Evolutionary conservation across 768 basidiomycete genomes (phyloP), one percentile per base, ranked within the genome.

Genomic region (Daedaleopsis nitida): DNA sequence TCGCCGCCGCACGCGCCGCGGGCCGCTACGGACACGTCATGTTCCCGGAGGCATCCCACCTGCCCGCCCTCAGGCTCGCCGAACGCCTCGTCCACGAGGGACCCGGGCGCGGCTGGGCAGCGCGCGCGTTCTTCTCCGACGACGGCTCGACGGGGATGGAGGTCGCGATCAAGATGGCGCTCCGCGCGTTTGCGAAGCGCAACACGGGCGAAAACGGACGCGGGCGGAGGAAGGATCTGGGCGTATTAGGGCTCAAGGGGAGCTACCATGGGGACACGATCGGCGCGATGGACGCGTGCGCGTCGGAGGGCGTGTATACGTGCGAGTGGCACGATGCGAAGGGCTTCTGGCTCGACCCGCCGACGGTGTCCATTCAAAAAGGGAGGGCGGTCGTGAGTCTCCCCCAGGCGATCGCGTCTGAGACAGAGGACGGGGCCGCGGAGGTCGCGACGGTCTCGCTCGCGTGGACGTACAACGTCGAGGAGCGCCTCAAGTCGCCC

Each of bases 201-300:
- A 66, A 81, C 14, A 68, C 73, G 17, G 66, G 70, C 12, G 67
- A 70, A 1, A 67, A 83, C 7, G 69, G 75, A 21, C 68, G 73
- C 7, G 45, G 48, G 23, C 65, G 63, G 17, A 49, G 68, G 62
- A 74, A 77, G 24, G 75, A 79, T 39, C 76, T 95, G 5, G 92
- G 91, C 5, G 83, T 98, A 1, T 71, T 98, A 3, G 96, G 96
- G 0, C 68, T 98, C 45, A 88, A 86, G 66, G 96, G 96, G 5
- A 94, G 94, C 69, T 98, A 98, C 75, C 96, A 98, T 69, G 96
- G 96, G 1, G 96, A 98, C 73, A 98, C 96, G 13, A 96, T 98
- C 62, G 96, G 96, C 0, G 88, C 89, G 2, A 98, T 98, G 96
- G 93, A 98, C 66, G 96, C 96, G 8, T 91, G 86, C 64, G 88